These are phyloP conservation scores for Heliamphora exappendiculata DNA, from an alignment of 148 eudicot species.

Conservation along the genomic window DNA sequence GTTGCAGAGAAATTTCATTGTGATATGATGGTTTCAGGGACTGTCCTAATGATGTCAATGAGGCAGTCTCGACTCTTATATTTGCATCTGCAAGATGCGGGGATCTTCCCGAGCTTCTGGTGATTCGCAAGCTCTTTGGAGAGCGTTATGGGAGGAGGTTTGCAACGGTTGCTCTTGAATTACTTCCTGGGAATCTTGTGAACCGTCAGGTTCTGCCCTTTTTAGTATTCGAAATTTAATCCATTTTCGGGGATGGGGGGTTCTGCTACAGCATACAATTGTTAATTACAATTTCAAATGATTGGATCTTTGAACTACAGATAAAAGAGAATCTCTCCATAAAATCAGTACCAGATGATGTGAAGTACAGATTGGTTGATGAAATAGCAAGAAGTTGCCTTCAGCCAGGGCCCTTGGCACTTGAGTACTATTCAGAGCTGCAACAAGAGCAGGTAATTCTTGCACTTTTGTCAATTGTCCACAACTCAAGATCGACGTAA, in stretches of 20 bases:
- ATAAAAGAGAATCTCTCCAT: constrained; percentile 39
- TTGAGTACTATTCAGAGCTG: constrained; percentile 34
- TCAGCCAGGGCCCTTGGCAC: constrained; percentile 36
- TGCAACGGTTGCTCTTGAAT: constrained; percentile 35
- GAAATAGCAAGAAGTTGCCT: constrained; percentile 48
- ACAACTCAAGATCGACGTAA: too few species aligned
- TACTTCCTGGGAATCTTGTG: constrained; percentile 73
- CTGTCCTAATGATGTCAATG: constrained; percentile 62
- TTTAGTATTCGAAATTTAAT: not conserved
- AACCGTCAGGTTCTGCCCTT: constrained; percentile 39
- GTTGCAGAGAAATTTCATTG: not conserved
- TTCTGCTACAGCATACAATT: not conserved
- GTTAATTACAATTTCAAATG: not conserved
- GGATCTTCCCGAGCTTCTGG: constrained; percentile 61
- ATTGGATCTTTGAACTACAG: constrained; percentile 25
- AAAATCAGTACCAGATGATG: constrained; percentile 36
- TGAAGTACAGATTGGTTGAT: constrained; percentile 49
- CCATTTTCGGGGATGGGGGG: too few species aligned
- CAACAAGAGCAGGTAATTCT: constrained; percentile 20
- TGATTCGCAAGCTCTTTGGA: constrained; percentile 54
- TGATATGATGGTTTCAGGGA: constrained; percentile 33
- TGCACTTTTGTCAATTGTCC: not conserved
- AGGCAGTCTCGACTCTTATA: constrained; percentile 71
- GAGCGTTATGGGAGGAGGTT: constrained; percentile 64
- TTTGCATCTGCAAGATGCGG: constrained; percentile 75